These are phyloP conservation scores for Meripilus lineatus DNA, from an alignment of 1,284 basidiomycete genomes.

Conservation along the genomic window DNA sequence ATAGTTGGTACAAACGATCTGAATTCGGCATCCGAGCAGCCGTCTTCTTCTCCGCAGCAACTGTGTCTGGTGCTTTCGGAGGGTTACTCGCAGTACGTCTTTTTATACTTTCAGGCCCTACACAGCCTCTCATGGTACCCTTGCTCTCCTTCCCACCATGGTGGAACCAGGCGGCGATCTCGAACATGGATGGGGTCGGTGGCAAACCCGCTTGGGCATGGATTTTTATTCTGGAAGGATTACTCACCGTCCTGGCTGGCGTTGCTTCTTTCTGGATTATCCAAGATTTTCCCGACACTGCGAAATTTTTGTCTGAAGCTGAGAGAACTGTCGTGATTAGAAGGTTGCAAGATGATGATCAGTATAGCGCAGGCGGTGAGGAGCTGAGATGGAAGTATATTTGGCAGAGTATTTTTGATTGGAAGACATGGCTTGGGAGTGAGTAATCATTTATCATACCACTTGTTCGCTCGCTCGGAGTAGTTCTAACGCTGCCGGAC, in stretches of 20 bases:
- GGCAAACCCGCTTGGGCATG: conserved; percentile 60
- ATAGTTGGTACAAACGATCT: conserved; percentile 45
- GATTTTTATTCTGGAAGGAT: conserved; percentile 70
- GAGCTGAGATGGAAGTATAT: conserved; percentile 58
- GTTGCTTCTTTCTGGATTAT: conserved; percentile 70
- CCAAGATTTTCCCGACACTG: conserved; percentile 78
- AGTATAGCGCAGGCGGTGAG: conserved; percentile 72
- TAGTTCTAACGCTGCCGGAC: neutral
- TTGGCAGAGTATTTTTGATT: conserved; percentile 55
- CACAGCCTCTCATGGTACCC: conserved; percentile 1
- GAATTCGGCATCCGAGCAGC: conserved; percentile 66
- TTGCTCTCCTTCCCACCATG: neutral
- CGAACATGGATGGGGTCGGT: conserved; percentile 63
- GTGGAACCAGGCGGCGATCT: conserved; percentile 53
- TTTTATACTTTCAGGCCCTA: neutral
- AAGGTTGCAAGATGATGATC: conserved; percentile 64
- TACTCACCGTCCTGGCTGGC: conserved; percentile 64
- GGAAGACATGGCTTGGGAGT: conserved; percentile 74
- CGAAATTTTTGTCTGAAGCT: conserved; percentile 65
- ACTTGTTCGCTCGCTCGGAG: neutral
- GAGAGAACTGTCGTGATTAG: conserved; percentile 68
- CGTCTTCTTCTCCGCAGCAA: conserved; percentile 72
- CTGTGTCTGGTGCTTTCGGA: conserved; percentile 68
- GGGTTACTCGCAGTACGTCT: conserved; percentile 56
- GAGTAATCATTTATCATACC: conserved; percentile 18